These are phyloP conservation scores for Salix suchowensis DNA, from an alignment of 345 rosid species.

Conservation along the genomic window DNA sequence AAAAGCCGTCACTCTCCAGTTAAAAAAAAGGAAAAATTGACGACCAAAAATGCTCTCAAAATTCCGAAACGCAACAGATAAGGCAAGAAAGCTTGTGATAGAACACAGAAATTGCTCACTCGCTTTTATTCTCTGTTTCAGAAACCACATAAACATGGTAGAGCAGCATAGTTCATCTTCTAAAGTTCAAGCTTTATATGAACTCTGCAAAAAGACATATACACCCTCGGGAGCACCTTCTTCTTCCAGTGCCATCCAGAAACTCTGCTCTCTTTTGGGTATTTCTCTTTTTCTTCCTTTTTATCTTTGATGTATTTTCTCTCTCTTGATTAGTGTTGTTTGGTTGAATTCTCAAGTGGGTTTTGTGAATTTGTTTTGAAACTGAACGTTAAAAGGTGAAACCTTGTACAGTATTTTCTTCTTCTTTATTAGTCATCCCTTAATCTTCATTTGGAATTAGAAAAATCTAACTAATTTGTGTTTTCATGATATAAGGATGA, in stretches of 20 bases:
- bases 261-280: slow-evolving; percentile 72
- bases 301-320: not conserved
- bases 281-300: slow-evolving; percentile 15
- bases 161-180: slow-evolving; percentile 27
- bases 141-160: slow-evolving; percentile 43
- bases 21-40: not conserved
- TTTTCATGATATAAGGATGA: not conserved
- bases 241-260: slow-evolving; percentile 42
- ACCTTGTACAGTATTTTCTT: not conserved
- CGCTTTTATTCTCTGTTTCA: slow-evolving; percentile 5
- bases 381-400: slow-evolving; percentile 2
- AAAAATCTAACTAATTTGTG: too few species aligned
- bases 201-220: slow-evolving; percentile 53
- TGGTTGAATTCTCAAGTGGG: slow-evolving; percentile 3
- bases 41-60: slow-evolving; percentile 38
- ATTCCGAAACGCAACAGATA: slow-evolving; percentile 45
- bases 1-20: too few species aligned
- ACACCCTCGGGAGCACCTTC: slow-evolving; percentile 46
- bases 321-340: slow-evolving; percentile 1
- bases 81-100: slow-evolving; percentile 28
- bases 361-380: slow-evolving; percentile 6
- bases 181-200: slow-evolving; percentile 63
- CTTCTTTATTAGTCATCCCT: not conserved
- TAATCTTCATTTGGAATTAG: not conserved
- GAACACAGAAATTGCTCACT: slow-evolving; percentile 9